phyloP scores from a whole-genome alignment of 768 basidiomycete genomes.

The Kwoniella sp. region DNA sequence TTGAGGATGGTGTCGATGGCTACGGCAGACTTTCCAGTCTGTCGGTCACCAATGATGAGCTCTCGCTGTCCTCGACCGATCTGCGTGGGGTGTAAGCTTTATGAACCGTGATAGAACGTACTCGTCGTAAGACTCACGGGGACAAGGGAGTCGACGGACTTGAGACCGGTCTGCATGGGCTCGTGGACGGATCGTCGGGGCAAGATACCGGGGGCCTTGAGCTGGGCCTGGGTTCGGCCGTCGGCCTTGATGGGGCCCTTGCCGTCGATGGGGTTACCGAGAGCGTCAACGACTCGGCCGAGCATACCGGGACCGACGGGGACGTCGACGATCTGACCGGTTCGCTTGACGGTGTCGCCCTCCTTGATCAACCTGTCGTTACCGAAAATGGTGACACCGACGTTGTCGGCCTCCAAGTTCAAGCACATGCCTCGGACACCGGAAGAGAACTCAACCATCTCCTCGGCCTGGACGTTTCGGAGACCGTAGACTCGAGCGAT shows the following conservation, averaged over 20 bases:
- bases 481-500: slow-evolving; percentile 88
- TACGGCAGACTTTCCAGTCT: slow-evolving; percentile 92
- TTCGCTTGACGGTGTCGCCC: slow-evolving; percentile 99
- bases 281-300: slow-evolving; percentile 98
- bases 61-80: slow-evolving; percentile 99
- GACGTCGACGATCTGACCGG: slow-evolving; percentile 99
- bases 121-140: slow-evolving; percentile 53
- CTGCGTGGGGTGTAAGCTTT: slow-evolving; percentile 8
- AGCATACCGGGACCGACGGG: slow-evolving; percentile 96
- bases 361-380: slow-evolving; percentile 90
- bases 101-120: not conserved
- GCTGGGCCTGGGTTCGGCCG: slow-evolving; percentile 92
- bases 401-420: slow-evolving; percentile 99
- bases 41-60: slow-evolving; percentile 99
- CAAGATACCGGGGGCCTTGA: slow-evolving; percentile 98
- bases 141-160: slow-evolving; percentile 99
- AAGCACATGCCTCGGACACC: slow-evolving; percentile 99
- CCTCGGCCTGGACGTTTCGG: slow-evolving; percentile 96
- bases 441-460: slow-evolving; percentile 99
- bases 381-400: slow-evolving; percentile 98
- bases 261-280: slow-evolving; percentile 99
- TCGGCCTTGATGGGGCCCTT: slow-evolving; percentile 93
- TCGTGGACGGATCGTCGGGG: slow-evolving; percentile 97
- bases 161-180: slow-evolving; percentile 99
- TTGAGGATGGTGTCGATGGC: slow-evolving; percentile 99